Evolutionary conservation across 1,284 basidiomycete genomes (phyloP).

Genomic region (Apiotrichum sp.): DNA sequence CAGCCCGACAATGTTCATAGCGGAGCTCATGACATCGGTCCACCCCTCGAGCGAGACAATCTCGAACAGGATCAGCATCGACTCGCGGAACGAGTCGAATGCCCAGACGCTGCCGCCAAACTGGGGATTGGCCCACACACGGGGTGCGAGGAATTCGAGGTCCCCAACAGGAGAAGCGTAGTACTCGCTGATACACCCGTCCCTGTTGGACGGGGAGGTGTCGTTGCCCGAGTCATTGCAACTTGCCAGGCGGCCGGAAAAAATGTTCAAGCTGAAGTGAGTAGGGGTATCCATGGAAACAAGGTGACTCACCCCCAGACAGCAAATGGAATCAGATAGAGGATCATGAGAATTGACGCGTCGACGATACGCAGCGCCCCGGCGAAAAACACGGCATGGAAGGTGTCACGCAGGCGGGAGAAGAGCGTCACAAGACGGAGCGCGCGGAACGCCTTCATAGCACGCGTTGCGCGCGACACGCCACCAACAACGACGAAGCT

Average conservation of each 20-base stretch:
- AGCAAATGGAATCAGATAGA: slow-evolving; percentile 95
- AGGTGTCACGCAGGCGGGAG: slow-evolving; percentile 78
- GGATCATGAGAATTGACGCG: slow-evolving; percentile 82
- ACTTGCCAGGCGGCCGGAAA: slow-evolving; percentile 72
- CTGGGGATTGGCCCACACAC: slow-evolving; percentile 84
- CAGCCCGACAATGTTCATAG: slow-evolving; percentile 69
- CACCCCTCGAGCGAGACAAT: slow-evolving; percentile 95
- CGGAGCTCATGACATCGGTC: slow-evolving; percentile 82
- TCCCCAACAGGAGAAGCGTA: slow-evolving; percentile 50
- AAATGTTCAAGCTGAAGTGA: slow-evolving; percentile 64
- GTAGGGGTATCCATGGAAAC: no score
- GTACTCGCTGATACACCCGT: slow-evolving; percentile 73
- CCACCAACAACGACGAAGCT: slow-evolving; percentile 73
- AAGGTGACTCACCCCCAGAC: slow-evolving; percentile 66
- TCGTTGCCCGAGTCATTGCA: slow-evolving; percentile 69
- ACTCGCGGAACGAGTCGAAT: slow-evolving; percentile 81
- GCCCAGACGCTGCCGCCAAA: slow-evolving; percentile 70
- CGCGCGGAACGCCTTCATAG: slow-evolving; percentile 83
- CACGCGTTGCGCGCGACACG: slow-evolving; percentile 72
- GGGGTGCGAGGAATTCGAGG: slow-evolving; percentile 65
- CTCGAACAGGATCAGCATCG: slow-evolving; percentile 90
- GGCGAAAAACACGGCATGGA: slow-evolving; percentile 84
- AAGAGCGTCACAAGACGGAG: slow-evolving; percentile 85
- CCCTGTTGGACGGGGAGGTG: slow-evolving; percentile 46
- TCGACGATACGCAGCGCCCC: slow-evolving; percentile 82